phyloP scores from a whole-genome alignment of 495 filamentous ascomycete species.

The Monascus purpureus region DNA sequence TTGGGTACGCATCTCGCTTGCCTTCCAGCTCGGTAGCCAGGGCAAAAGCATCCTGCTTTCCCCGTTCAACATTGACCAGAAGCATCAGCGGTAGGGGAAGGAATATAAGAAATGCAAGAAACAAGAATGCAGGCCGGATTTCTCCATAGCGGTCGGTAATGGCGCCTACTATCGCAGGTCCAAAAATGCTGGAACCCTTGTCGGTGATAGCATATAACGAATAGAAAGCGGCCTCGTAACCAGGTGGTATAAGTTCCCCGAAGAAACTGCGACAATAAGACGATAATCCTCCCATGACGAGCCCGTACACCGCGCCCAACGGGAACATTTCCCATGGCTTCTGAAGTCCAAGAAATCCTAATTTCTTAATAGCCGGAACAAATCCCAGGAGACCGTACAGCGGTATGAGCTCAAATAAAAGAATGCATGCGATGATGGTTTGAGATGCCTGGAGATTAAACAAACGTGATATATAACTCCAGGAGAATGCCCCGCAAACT shows the following conservation, averaged over 20 bases:
- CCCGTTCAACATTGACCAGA: constrained; percentile 79
- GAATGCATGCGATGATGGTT: constrained; percentile 82
- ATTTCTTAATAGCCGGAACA: constrained; percentile 59
- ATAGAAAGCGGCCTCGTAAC: constrained; percentile 91
- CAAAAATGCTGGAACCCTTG: constrained; percentile 90
- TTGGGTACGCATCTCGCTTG: constrained; percentile 4
- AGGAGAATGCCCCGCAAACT: constrained; percentile 77
- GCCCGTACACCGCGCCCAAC: constrained; percentile 76
- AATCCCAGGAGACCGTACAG: constrained; percentile 86
- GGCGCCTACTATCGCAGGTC: constrained; percentile 81
- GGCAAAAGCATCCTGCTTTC: constrained; percentile 60
- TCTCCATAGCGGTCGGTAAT: constrained; percentile 84
- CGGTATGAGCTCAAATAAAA: constrained; percentile 82
- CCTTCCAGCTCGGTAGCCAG: constrained; percentile 53
- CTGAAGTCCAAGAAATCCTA: constrained; percentile 73
- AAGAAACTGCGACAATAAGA: constrained; percentile 88
- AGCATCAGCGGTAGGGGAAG: constrained; percentile 73
- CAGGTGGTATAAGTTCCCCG: constrained; percentile 84
- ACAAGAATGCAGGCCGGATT: constrained; percentile 88
- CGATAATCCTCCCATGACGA: constrained; percentile 86
- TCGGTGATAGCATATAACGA: constrained; percentile 95
- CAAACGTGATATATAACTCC: constrained; percentile 58
- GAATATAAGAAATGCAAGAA: constrained; percentile 70
- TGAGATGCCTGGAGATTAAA: constrained; percentile 59
- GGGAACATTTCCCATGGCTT: constrained; percentile 97